Conservation (phyloP, 1,284 basidiomycete genomes). For the Pseudozyma hubeiensis region DNA sequence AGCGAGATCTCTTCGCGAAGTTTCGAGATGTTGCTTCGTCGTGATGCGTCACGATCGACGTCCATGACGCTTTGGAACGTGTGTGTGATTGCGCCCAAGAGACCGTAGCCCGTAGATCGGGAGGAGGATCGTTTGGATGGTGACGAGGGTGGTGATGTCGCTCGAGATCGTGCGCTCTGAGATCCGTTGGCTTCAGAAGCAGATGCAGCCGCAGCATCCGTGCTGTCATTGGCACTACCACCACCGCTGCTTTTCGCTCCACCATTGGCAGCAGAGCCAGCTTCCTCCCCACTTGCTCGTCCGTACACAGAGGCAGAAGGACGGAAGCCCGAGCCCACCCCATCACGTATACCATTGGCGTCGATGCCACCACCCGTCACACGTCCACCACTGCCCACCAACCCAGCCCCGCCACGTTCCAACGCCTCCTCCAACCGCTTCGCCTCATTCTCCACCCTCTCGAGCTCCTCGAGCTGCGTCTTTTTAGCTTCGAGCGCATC, state of each 20-base stretch:
- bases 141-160: slow-evolving; percentile 32
- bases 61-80: slow-evolving; percentile 98
- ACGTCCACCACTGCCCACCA: slow-evolving; percentile 24
- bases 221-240: neutral
- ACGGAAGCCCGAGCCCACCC: slow-evolving; percentile 42
- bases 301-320: slow-evolving; percentile 32
- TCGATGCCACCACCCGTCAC: slow-evolving; percentile 35
- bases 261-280: neutral
- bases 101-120: slow-evolving; percentile 71
- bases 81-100: slow-evolving; percentile 91
- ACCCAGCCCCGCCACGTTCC: slow-evolving; percentile 61
- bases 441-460: slow-evolving; percentile 91
- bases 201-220: neutral
- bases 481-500: slow-evolving; percentile 88
- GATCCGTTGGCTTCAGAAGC: slow-evolving; percentile 2
- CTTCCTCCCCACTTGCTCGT: slow-evolving; percentile 31
- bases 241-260: neutral
- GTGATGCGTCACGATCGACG: slow-evolving; percentile 93
- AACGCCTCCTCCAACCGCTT: slow-evolving; percentile 88
- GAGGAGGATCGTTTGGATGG: slow-evolving; percentile 44
- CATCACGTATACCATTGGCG: slow-evolving; percentile 48
- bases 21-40: slow-evolving; percentile 91
- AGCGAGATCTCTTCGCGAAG: slow-evolving; percentile 85
- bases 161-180: slow-evolving; percentile 14
- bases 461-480: slow-evolving; percentile 87